These are phyloP conservation scores for Stenocarpella maydis DNA, from an alignment of 2,329 filamentous ascomycete species.

Conservation along the genomic window DNA sequence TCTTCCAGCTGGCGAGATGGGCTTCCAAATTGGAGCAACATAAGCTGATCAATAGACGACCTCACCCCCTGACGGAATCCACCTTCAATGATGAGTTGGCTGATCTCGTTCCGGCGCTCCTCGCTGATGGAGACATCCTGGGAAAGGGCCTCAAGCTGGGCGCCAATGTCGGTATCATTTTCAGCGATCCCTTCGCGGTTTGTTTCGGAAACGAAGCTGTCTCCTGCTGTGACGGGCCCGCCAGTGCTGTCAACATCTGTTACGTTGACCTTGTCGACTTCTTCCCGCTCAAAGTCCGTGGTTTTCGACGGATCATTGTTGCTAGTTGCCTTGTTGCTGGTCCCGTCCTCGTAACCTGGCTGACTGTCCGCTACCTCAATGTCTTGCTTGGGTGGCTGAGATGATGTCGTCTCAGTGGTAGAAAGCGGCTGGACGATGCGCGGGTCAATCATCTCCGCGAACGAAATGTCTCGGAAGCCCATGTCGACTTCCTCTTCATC, in stretches of 20 bases:
- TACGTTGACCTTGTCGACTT: neutral
- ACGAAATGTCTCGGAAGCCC: constrained; percentile 66
- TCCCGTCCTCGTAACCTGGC: neutral
- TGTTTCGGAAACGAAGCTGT: constrained; percentile 40
- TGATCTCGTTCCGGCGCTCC: constrained; percentile 50
- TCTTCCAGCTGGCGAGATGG: constrained; percentile 43
- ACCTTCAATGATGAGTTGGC: constrained; percentile 55
- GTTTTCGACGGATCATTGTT: constrained; percentile 34
- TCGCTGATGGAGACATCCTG: constrained; percentile 42
- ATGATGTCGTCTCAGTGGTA: neutral
- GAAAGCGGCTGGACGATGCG: constrained; percentile 65
- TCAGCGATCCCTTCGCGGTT: constrained; percentile 24
- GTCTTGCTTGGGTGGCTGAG: neutral
- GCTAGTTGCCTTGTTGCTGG: constrained; percentile 15
- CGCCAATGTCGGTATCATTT: neutral
- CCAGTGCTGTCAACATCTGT: constrained; percentile 4
- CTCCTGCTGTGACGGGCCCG: constrained; percentile 29
- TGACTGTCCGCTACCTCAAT: constrained; percentile 31
- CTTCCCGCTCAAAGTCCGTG: neutral
- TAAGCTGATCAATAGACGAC: constrained; percentile 44
- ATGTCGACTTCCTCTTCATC: constrained; percentile 64
- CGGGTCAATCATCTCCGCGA: constrained; percentile 72
- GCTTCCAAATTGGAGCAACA: constrained; percentile 40
- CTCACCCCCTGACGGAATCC: constrained; percentile 56
- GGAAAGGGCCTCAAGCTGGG: constrained; percentile 22